Conservation (phyloP, 495 filamentous ascomycete genomes). For the Staphylotrichum tortipilum region DNA sequence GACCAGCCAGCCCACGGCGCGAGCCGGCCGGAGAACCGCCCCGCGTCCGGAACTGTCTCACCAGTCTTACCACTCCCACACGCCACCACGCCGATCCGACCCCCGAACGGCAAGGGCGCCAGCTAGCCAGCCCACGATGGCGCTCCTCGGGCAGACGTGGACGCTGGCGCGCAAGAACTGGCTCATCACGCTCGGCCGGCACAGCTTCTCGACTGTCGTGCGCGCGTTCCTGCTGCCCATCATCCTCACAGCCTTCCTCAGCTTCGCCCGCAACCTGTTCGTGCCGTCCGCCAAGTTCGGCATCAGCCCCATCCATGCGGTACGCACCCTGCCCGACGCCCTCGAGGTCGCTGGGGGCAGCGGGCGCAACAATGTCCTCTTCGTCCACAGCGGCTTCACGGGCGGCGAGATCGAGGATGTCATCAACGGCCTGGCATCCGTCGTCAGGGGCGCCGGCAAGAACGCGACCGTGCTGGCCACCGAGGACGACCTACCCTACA, state of each 20-base stretch:
- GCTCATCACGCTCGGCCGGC: conserved; percentile 57
- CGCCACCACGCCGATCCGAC: too few species aligned
- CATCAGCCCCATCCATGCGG: conserved; percentile 46
- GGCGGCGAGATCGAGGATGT: conserved; percentile 65
- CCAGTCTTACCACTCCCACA: too few species aligned
- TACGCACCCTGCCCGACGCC: conserved; percentile 53
- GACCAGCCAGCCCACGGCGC: too few species aligned
- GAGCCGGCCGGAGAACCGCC: neutral
- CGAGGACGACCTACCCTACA: conserved; percentile 46
- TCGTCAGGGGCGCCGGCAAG: conserved; percentile 44
- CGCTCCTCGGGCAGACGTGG: conserved; percentile 54
- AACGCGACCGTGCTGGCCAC: conserved; percentile 45
- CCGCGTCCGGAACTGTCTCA: too few species aligned
- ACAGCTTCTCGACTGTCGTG: conserved; percentile 51
- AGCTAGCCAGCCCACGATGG: conserved; percentile 4
- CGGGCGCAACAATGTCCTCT: conserved; percentile 59
- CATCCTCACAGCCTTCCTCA: conserved; percentile 57
- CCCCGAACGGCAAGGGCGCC: too few species aligned
- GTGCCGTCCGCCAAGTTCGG: conserved; percentile 59
- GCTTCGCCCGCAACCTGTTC: conserved; percentile 61
- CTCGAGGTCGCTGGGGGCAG: conserved; percentile 39
- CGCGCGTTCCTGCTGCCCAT: conserved; percentile 66
- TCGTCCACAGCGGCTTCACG: conserved; percentile 63
- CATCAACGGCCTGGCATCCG: conserved; percentile 51
- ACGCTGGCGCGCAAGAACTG: conserved; percentile 68